Evolutionary conservation across 805 yeast genomes (phyloP), one percentile per base, ranked within the genome.

Genomic region (Candida anglica): DNA sequence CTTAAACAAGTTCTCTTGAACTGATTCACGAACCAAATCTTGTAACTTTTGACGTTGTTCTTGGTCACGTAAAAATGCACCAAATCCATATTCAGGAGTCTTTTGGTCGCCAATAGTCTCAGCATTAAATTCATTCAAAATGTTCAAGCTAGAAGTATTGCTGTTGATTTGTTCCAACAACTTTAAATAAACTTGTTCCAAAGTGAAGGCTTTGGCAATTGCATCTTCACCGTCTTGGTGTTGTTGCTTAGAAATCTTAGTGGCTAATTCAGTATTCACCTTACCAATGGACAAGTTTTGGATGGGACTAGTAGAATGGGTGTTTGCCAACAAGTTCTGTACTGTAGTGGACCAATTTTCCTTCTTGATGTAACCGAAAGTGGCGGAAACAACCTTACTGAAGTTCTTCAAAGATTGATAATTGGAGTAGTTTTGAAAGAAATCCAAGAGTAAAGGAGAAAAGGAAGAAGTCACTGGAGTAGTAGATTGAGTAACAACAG

Each of bases 21-120:
- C 60, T 4, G 79, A 63, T 15, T 57, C 50, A 41, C 68, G 63
- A 6, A 79, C 76, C 32, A 68, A 50, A 7, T 57, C 50, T 11
- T 73, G 46, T 42, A 81, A 66, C 18, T 61, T 57, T 18, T 56
- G 50, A 35, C 74, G 72, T 41, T 73, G 69, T 44, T 77, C 77
- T 46, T 76, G 73, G 24, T 63, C 62, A 33, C 72, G 75, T 46
- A 88, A 59, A 53, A 70, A 87, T 18, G 75, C 63, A 57, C 98
- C 98, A 46, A 74, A 86, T 6, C 96, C 96, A 52, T 66, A 89
- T 60, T 88, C 97, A 16, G 97, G 98, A 33, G 78, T 74, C 21
- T 61, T 58, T 10, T 39, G 33, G 3, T 76, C 75, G 3, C 76
- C 75, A 33, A 66, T 62, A 28, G 69, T 63, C 22, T 63, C 60